Evolutionary conservation across 2,329 filamentous ascomycete genomes (phyloP).

Genomic region (Ceratocystis variospora): DNA sequence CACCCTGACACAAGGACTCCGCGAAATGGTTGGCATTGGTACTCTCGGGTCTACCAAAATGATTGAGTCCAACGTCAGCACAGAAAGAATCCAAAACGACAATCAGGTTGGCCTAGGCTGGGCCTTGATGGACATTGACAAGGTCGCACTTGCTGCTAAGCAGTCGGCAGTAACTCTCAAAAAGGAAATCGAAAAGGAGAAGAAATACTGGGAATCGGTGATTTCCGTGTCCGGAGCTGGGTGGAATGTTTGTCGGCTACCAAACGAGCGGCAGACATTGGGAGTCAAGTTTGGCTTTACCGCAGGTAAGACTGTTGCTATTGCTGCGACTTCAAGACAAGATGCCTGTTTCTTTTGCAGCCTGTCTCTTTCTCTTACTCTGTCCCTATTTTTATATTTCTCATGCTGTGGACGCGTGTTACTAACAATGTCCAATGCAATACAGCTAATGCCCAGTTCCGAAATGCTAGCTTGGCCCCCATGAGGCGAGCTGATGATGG

Average conservation of each 20-base stretch:
- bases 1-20: constrained; percentile 58
- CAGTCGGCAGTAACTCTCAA: constrained; percentile 59
- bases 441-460: constrained; percentile 42
- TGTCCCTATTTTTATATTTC: constrained; percentile 21
- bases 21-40: constrained; percentile 57
- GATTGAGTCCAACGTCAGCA: constrained; percentile 44
- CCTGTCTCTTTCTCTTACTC: too few relatives aligned
- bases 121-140: constrained; percentile 63
- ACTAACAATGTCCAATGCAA: background rate
- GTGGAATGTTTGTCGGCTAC: constrained; percentile 72
- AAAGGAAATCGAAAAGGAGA: constrained; percentile 65
- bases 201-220: constrained; percentile 79
- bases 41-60: constrained; percentile 57
- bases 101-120: constrained; percentile 52
- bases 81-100: constrained; percentile 42
- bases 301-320: constrained; percentile 39
- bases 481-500: constrained; percentile 64
- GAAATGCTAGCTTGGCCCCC: constrained; percentile 63
- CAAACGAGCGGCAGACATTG: constrained; percentile 57
- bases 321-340: constrained; percentile 10
- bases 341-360: background rate
- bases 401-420: background rate
- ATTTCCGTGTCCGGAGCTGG: constrained; percentile 67
- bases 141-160: constrained; percentile 58
- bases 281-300: constrained; percentile 83